Evolutionary conservation across 2,329 filamentous ascomycete species (phyloP), one percentile per base, ranked within the genome.

Genomic region (Paramyrothecium roridum): DNA sequence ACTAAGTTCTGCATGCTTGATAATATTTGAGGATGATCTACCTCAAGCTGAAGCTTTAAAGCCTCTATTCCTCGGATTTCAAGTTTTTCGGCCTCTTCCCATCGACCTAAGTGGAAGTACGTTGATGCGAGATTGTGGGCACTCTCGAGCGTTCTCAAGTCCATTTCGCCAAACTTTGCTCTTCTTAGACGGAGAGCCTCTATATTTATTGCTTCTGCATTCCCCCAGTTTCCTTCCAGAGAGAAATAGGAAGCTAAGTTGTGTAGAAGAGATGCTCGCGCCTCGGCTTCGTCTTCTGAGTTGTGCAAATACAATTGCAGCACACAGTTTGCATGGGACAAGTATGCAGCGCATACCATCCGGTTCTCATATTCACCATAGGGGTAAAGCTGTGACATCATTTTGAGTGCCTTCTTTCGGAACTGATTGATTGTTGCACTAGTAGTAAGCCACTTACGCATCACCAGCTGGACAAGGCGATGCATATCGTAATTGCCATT

Each of bases 301-400:
- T 47, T 43, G 48, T 19, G 49, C 56, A 10, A 54, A 45, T 6
- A 57, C 48, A 33, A 46, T 17, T 53, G 26, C 13, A 64, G 48
- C 3, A 66, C 59, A 3, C 59, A 56, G 56, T 58, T 52, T 2
- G 55, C 62, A 54, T 68, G 66, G 12, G 67, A 61, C 20, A 68
- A 59, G 46, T 63, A 65, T 20, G 52, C 52, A 3, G 34, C 10
- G 19, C 53, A 57, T 37, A 45, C 3, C 13, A 43, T 48, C 17
- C 54, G 23, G 2, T 21, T 56, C 37, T 58, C 53, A 52, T 40
- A 48, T 8, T 40, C 4, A 19, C 37, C 54, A 6, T 17, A 50
- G 3, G 65, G 65, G 40, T 61, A 69, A 12, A 26, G 16, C 0
- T 52, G 2, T 12, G 61, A 59, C 20, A 67, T 53, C 7, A 47